phyloP scores from a whole-genome alignment of 1,139 yeast genomes.

The Barnettozyma hawaiiensis region DNA sequence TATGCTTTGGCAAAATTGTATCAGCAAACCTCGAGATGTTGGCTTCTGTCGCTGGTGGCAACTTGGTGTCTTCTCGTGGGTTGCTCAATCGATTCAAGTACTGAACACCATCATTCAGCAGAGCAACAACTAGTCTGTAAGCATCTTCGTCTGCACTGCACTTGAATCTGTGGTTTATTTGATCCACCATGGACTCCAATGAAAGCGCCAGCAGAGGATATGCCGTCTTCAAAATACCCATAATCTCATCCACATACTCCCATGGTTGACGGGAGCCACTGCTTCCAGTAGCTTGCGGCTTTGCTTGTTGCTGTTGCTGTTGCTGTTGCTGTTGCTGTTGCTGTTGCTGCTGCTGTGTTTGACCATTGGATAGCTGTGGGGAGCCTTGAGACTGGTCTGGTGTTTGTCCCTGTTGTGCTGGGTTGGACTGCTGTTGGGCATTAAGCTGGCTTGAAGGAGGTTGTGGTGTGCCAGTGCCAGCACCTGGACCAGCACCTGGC shows the following conservation, averaged over 20 bases:
- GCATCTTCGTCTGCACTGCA: slow-evolving; percentile 96
- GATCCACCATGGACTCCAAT: slow-evolving; percentile 91
- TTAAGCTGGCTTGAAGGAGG: slow-evolving; percentile 6
- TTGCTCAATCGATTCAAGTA: slow-evolving; percentile 76
- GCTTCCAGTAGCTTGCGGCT: neutral
- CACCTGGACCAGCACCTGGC: too few species aligned
- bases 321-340: too few species aligned
- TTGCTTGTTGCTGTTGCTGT: too few species aligned
- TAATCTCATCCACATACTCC: slow-evolving; percentile 93
- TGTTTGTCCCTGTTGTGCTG: neutral
- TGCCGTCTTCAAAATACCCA: slow-evolving; percentile 93
- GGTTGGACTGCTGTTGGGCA: neutral
- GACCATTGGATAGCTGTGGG: slow-evolving; percentile 6
- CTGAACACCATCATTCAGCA: slow-evolving; percentile 90
- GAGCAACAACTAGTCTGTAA: slow-evolving; percentile 84
- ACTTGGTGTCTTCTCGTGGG: slow-evolving; percentile 81
- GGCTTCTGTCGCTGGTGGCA: slow-evolving; percentile 90
- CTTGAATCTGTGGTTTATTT: slow-evolving; percentile 89
- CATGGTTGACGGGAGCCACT: slow-evolving; percentile 62
- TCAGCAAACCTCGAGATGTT: slow-evolving; percentile 89
- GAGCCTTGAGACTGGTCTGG: slow-evolving; percentile 4
- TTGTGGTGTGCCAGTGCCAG: slow-evolving; percentile 10
- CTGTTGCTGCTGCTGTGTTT: too few species aligned
- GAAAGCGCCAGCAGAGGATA: slow-evolving; percentile 91
- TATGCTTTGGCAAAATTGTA: slow-evolving; percentile 84